These are phyloP conservation scores for Cylindrodendrum hubeiense DNA, from an alignment of 2,329 filamentous ascomycete species.

Conservation along the genomic window DNA sequence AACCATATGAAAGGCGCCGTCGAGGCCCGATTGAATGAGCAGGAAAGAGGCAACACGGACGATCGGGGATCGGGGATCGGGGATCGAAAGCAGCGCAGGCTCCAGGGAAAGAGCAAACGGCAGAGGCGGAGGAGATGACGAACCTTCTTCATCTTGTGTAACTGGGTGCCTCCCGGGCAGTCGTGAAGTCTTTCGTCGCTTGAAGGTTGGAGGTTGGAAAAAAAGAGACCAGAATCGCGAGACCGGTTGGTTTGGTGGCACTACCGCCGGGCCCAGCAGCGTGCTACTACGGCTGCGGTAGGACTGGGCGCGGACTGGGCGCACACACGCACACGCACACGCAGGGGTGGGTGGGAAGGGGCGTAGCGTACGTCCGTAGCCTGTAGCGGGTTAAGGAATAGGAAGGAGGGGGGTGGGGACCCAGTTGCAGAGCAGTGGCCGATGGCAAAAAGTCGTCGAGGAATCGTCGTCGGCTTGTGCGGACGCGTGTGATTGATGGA, in stretches of 20 bases:
- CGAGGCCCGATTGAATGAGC: constrained; percentile 5
- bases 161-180: constrained; percentile 46
- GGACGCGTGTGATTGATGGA: constrained; percentile 15
- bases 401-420: constrained; percentile 29
- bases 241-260: constrained; percentile 34
- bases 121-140: constrained; percentile 40
- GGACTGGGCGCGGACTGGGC: constrained; percentile 23
- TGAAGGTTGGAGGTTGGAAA: constrained; percentile 33
- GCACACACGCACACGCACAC: constrained; percentile 10
- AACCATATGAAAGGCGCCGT: constrained; percentile 10
- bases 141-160: constrained; percentile 56
- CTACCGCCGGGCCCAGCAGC: constrained; percentile 30
- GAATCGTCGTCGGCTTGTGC: constrained; percentile 3
- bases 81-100: constrained; percentile 19
- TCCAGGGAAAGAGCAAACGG: constrained; percentile 29
- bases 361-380: constrained; percentile 16
- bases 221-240: constrained; percentile 41
- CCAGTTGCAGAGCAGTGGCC: not conserved
- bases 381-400: constrained; percentile 11
- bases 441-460: constrained; percentile 11
- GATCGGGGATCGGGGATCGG: constrained; percentile 12
- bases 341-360: constrained; percentile 25
- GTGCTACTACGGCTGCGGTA: constrained; percentile 36
- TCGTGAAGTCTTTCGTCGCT: constrained; percentile 40
- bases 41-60: constrained; percentile 1